Evolutionary conservation across 2,329 filamentous ascomycete species (phyloP), one percentile per base, ranked within the genome.

Genomic region (Bretziella fagacearum): DNA sequence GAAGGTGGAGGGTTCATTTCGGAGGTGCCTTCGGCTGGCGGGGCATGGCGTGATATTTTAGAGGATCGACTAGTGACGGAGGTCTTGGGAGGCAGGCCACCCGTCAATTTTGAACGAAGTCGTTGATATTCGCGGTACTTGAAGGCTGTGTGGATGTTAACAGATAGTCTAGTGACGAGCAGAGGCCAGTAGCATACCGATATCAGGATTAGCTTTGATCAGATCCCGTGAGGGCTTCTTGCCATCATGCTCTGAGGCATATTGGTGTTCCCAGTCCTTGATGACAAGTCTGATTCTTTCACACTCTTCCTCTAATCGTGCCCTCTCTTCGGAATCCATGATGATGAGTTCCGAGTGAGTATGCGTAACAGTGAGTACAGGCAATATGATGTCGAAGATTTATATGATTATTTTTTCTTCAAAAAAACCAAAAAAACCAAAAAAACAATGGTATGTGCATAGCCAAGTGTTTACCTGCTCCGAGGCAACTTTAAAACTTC

Each of bases 101-200:
- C 30, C 13, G 13, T 15, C 5, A 33, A 15, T 33, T 33, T 33
- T 4, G 30, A 33, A n/a, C 35, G 71, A 44, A 79, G 58, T 53
- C 70, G 77, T 58, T 79, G 77, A 61, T 86, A 87, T 52, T 81
- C 71, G 58, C 81, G 84, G 62, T 89, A 89, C 57, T 85, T 86
- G 30, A 77, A 79, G 82, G 54, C 32, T 48, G 8, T 8, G 23
- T 15, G 8, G 29, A n/a, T 41, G n/a, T n/a, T 22, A 39, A 23
- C 17, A 39, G 35, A 22, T 22, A 39, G 15, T 8, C 17, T 6
- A 20, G 20, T 11, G 8, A 10, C 7, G 23, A 10, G 8, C 11
- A 36, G 8, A n/a, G 33, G 33, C 11, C 30, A 33, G 35, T 2
- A 41, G n/a, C 65, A 27, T 70, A 84, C 81, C 79, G 55, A 87